Conservation (phyloP, 2,329 filamentous ascomycete genomes). For the Madurella fahalii region DNA sequence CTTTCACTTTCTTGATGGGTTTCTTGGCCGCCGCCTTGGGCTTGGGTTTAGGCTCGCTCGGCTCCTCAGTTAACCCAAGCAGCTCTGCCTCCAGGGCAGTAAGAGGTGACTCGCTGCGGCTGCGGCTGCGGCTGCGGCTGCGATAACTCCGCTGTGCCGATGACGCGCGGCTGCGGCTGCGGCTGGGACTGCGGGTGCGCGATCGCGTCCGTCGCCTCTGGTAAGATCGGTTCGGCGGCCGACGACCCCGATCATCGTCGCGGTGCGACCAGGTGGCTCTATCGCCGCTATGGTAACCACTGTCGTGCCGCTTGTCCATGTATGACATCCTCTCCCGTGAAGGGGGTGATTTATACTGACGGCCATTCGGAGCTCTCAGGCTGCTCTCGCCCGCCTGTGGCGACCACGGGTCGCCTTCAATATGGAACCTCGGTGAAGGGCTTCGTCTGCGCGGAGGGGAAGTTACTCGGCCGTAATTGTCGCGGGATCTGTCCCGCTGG, state of each 20-base stretch:
- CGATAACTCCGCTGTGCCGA: slow-evolving; percentile 3
- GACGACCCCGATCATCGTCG: slow-evolving; percentile 12
- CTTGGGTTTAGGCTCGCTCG: slow-evolving; percentile 7
- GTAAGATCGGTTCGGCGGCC: slow-evolving; percentile 1
- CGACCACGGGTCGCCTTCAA: slow-evolving; percentile 22
- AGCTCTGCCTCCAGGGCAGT: slow-evolving; percentile 21
- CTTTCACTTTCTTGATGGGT: slow-evolving; percentile 16
- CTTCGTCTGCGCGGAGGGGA: slow-evolving; percentile 10
- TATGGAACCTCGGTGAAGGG: slow-evolving; percentile 7
- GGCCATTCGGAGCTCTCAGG: slow-evolving; percentile 1
- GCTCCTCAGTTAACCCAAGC: slow-evolving; percentile 19
- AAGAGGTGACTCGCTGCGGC: slow-evolving; percentile 22
- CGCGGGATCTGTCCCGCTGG: slow-evolving; percentile 1
- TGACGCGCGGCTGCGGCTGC: slow-evolving; percentile 11
- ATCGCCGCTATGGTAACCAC: slow-evolving; percentile 28
- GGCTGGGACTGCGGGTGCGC: slow-evolving; percentile 11
- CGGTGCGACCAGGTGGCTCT: background rate
- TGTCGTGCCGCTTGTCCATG: slow-evolving; percentile 25
- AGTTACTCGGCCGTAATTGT: background rate
- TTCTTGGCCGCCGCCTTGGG: slow-evolving; percentile 18
- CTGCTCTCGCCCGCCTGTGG: slow-evolving; percentile 23
- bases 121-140: slow-evolving; percentile 5
- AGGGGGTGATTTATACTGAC: slow-evolving; percentile 7
- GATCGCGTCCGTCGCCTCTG: slow-evolving; percentile 18
- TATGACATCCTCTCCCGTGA: slow-evolving; percentile 13